phyloP scores from a whole-genome alignment of 352 stramenopile genomes.

The Peronospora farinosa region DNA sequence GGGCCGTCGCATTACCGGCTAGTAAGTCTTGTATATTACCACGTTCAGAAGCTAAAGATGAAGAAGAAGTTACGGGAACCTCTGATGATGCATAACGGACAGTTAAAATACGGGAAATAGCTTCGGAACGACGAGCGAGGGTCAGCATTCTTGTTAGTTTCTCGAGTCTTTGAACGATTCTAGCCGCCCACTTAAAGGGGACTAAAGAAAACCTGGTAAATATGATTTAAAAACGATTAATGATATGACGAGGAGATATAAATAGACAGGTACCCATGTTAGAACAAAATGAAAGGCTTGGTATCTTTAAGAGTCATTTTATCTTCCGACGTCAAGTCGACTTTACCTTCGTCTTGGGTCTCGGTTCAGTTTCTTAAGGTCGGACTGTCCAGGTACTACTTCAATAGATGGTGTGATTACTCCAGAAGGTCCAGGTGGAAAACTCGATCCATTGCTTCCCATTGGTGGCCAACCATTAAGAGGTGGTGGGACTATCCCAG shows the following conservation, averaged over 20 bases:
- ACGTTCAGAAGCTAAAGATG: constrained; percentile 35
- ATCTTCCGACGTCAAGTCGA: too few species aligned
- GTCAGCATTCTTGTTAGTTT: constrained; percentile 30
- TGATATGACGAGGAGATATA: neutral
- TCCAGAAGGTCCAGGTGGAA: constrained; percentile 9
- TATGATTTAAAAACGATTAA: neutral
- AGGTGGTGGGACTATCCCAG: constrained; percentile 9
- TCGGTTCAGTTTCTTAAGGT: constrained; percentile 26
- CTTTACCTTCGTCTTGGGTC: constrained; percentile 25
- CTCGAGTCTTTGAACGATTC: constrained; percentile 13
- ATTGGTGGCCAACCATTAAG: constrained; percentile 26
- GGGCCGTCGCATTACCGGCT: constrained; percentile 53
- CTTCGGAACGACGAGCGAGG: constrained; percentile 33
- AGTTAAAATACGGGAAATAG: constrained; percentile 19
- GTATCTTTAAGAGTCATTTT: too few species aligned
- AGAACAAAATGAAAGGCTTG: too few species aligned
- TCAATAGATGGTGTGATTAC: constrained; percentile 3
- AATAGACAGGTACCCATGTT: neutral
- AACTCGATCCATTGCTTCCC: constrained; percentile 1
- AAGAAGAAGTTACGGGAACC: constrained; percentile 14
- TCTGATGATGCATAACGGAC: constrained; percentile 27
- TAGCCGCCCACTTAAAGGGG: constrained; percentile 20
- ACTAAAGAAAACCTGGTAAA: constrained; percentile 16
- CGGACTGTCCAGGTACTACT: constrained; percentile 15
- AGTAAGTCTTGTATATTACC: constrained; percentile 72